A percentile compares a stretch with the other conserved stretches of the same genome.
Conservation (phyloP, 305 asterid species). For the Plantago rigida region DNA sequence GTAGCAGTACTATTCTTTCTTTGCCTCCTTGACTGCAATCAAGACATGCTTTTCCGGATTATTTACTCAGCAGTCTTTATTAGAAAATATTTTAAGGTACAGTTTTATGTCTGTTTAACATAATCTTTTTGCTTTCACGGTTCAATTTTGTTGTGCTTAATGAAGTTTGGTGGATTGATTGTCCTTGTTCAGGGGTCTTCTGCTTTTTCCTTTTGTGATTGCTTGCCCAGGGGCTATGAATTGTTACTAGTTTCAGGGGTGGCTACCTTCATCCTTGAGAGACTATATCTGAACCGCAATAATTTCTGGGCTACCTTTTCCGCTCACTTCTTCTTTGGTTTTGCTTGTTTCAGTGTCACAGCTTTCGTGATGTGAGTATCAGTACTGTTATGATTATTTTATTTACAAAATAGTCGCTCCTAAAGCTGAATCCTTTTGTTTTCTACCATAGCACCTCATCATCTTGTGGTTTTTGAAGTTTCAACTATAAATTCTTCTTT, state of each 20-base stretch:
- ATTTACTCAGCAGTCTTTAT: slow-evolving; percentile 69
- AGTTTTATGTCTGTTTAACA: slow-evolving; percentile 14
- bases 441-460: neutral
- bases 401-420: no score
- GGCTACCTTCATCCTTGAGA: slow-evolving; percentile 60
- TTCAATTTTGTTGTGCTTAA: slow-evolving; percentile 4
- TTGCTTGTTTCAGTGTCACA: slow-evolving; percentile 45
- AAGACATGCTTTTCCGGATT: slow-evolving; percentile 83
- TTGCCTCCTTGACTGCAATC: slow-evolving; percentile 46
- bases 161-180: slow-evolving; percentile 13
- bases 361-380: slow-evolving; percentile 58
- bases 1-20: neutral
- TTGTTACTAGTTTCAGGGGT: slow-evolving; percentile 53
- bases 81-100: slow-evolving; percentile 72
- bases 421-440: neutral
- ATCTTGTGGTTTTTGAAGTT: neutral
- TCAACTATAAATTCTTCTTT: neutral
- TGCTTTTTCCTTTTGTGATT: slow-evolving; percentile 62
- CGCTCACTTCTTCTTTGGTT: slow-evolving; percentile 59
- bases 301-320: slow-evolving; percentile 70
- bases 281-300: slow-evolving; percentile 50
- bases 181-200: slow-evolving; percentile 47
- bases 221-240: slow-evolving; percentile 72
- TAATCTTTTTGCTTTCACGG: neutral
- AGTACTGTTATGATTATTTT: neutral